These are phyloP conservation scores for Annulohypoxylon maeteangense DNA, from an alignment of 495 filamentous ascomycete genomes.

Conservation along the genomic window DNA sequence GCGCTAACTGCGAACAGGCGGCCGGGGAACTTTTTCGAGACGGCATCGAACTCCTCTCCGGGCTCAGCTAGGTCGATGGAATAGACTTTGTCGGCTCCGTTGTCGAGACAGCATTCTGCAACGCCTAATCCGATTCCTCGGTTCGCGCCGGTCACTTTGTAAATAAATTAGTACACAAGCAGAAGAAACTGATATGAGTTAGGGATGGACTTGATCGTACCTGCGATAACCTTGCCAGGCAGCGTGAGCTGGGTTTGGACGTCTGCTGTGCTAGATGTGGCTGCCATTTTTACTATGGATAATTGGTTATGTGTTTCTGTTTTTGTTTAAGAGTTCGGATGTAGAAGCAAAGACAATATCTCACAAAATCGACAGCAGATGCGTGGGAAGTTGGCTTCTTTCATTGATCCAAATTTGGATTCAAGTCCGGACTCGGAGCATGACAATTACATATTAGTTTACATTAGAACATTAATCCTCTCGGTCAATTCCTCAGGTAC, in stretches of 20 bases:
- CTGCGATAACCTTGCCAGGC: background rate
- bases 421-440: too few relatives aligned
- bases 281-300: background rate
- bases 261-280: background rate
- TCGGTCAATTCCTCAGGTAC: too few relatives aligned
- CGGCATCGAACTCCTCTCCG: background rate
- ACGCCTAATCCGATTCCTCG: background rate
- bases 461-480: too few relatives aligned
- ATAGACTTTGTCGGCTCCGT: background rate
- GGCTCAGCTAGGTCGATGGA: background rate
- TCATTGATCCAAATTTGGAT: too few relatives aligned
- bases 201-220: too few relatives aligned
- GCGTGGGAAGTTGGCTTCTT: too few relatives aligned
- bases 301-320: too few relatives aligned
- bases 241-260: background rate
- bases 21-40: background rate
- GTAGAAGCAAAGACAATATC: too few relatives aligned
- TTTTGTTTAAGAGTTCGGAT: too few relatives aligned
- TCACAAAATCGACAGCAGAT: background rate
- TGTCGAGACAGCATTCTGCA: background rate
- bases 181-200: too few relatives aligned
- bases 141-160: background rate
- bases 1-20: background rate
- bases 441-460: too few relatives aligned
- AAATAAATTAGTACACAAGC: too few relatives aligned